Base-by-base conservation (phyloP, 2,329 filamentous ascomycete genomes). In the Cladophialophora immunda region DNA sequence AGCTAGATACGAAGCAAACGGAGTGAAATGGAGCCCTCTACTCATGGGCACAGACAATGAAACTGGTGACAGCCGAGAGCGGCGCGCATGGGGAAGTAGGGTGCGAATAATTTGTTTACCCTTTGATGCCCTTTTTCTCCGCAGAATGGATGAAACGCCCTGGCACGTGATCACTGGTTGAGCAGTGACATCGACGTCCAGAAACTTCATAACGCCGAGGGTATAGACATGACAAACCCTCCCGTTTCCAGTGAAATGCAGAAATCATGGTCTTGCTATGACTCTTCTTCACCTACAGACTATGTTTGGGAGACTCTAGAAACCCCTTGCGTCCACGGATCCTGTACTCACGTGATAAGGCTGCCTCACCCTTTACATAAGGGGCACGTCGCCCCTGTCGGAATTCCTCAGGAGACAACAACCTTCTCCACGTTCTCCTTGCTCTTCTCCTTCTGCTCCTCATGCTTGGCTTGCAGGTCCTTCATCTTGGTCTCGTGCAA, bases 401-500 rank as follows among this genome's bases (percentile, higher is more conserved):
- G 13, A 5, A 27, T 53, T 6, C 9, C 25, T 62, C 34, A 62
- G 4, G 53, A 58, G 29, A 70, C 63, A n/a, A 41, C 52, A 11
- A 65, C 34, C 50, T 70, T 62, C 41, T 70, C 58, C 11, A 71
- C 25, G 53, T 62, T 68, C 57, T 72, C 52, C 36, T 60, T 66
- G 25, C 50, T 66, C 57, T 71, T 69, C 22, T 62, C 62, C 29
- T 62, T 57, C 29, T 62, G 53, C 41, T 69, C 58, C 45, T 68
- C 59, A 22, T 65, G 57, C 58, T 70, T 66, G n/a, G 60, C 62
- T 58, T 72, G 61, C 15, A 71, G 13, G 30, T 70, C 60, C 30
- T 64, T 66, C 5, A 72, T 34, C 64, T 67, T 71, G 9, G 67
- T 66, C 64, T 72, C 71, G n/a, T 70, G 50, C 32, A 72, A 9